phyloP scores from a whole-genome alignment of 805 yeast genomes.

The Barnettozyma pratensis region DNA sequence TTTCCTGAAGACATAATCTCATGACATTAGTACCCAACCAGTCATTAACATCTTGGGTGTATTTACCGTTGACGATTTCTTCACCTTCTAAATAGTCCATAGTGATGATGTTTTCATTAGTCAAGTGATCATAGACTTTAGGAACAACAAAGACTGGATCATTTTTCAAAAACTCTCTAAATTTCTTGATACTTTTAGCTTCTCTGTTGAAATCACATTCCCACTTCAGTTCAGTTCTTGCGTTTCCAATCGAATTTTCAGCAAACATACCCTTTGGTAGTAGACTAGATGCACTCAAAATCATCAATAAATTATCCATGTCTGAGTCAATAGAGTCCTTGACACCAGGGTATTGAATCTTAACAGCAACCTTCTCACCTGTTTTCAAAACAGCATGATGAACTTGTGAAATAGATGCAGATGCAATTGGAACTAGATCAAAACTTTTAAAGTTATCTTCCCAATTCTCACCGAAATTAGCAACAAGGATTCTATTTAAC shows the following conservation, averaged over 20 bases:
- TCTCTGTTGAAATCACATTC: conserved; percentile 95
- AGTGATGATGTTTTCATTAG: conserved; percentile 80
- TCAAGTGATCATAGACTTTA: conserved; percentile 65
- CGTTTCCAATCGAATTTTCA: conserved; percentile 89
- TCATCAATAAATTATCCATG: conserved; percentile 74
- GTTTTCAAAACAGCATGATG: conserved; percentile 73
- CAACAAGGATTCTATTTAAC: conserved; percentile 64
- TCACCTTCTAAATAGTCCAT: conserved; percentile 85
- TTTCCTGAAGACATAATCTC: conserved; percentile 82
- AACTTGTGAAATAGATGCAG: conserved; percentile 97
- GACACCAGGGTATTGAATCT: conserved; percentile 97
- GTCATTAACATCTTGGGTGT: conserved; percentile 69
- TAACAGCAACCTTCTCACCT: conserved; percentile 79
- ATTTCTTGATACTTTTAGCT: conserved; percentile 68
- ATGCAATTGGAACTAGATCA: conserved; percentile 89
- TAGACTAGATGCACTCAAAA: conserved; percentile 79
- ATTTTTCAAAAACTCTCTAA: conserved; percentile 53
- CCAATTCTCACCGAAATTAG: conserved; percentile 81
- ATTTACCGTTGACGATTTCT: conserved; percentile 73
- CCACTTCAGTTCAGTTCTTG: conserved; percentile 91
- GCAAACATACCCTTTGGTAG: conserved; percentile 89
- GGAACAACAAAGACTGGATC: conserved; percentile 75
- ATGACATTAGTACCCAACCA: conserved; percentile 83
- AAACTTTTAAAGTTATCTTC: conserved; percentile 63
- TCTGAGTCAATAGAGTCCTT: conserved; percentile 92